phyloP scores from a whole-genome alignment of 495 filamentous ascomycete genomes.

The Aspergillus incahuasiensis region DNA sequence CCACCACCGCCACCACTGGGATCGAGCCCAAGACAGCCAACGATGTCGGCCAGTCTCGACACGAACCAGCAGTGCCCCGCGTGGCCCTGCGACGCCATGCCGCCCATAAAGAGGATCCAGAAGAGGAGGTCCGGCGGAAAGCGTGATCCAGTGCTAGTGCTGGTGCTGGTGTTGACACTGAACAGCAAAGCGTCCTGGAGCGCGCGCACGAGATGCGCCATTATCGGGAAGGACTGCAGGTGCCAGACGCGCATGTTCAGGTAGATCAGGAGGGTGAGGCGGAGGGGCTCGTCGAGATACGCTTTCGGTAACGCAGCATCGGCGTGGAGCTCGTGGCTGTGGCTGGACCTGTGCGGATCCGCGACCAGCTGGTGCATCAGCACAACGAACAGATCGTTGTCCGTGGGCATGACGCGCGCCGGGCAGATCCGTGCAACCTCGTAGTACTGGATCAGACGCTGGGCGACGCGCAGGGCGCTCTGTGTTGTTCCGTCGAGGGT shows the following conservation, averaged over 20 bases:
- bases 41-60: neutral
- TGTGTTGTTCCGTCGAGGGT: no score
- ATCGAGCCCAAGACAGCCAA: neutral
- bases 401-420: neutral
- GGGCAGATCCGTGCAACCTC: neutral
- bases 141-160: no score
- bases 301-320: no score
- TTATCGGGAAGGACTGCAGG: slow-evolving; percentile 4
- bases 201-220: neutral
- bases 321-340: no score
- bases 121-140: neutral
- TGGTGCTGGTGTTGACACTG: no score
- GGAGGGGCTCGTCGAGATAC: slow-evolving; percentile 8
- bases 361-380: no score
- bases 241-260: slow-evolving; percentile 5
- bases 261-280: slow-evolving; percentile 1
- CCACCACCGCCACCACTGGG: no score
- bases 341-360: neutral
- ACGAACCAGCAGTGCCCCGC: slow-evolving; percentile 1
- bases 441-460: neutral
- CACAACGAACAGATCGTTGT: slow-evolving; percentile 6
- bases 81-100: slow-evolving; percentile 4
- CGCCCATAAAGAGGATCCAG: slow-evolving; percentile 8
- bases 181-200: no score
- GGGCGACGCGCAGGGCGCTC: no score